Base-by-base conservation (phyloP, 176 grass and related monocot genomes). In the Oropetium thomaeum region DNA sequence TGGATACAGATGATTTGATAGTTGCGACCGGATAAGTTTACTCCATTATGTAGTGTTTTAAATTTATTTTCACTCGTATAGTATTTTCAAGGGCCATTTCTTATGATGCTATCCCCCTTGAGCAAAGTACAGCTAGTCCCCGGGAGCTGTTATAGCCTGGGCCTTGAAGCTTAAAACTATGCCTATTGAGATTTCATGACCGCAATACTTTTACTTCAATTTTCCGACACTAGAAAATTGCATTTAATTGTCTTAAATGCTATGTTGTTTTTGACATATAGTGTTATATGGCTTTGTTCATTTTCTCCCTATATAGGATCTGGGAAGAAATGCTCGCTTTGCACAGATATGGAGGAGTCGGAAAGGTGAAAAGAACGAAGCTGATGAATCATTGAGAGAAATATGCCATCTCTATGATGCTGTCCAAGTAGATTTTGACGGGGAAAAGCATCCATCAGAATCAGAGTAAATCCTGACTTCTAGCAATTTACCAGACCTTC, bases 271-370 rank as follows among this genome's bases (percentile, higher is more conserved):
- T 72, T 47, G 4, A 2, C 5, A n/a, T n/a, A n/a, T n/a, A n/a
- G n/a, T 62, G 5, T 68, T 72, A 68, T 45, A 23, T 32, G 77
- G 20, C 30, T n/a, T 82, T 84, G 45, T 15, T 70, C 42, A 72
- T 30, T 64, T 16, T n/a, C n/a, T 51, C 19, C 42, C 10, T 80
- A 25, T 65, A 57, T 47, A 97, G 94, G 69, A 92, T 66, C 64
- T 85, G 57, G 84, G 70, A 85, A 89, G 86, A 89, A 89, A 84
- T 91, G 84, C 95, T 67, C 91, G 90, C 35, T 97, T 93, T 87
- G 75, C 86, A 71, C 95, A 97, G 87, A 92, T 97, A 85, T 93
- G 94, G 94, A 91, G 71, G 57, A 93, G 85, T 73, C 79, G 95
- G 67, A 97, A 70, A 67, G 82, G 79, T 51, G 57, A 48, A 11